Conservation (phyloP, 192 early-diverging fungal species). For the Linnemannia elongata region DNA sequence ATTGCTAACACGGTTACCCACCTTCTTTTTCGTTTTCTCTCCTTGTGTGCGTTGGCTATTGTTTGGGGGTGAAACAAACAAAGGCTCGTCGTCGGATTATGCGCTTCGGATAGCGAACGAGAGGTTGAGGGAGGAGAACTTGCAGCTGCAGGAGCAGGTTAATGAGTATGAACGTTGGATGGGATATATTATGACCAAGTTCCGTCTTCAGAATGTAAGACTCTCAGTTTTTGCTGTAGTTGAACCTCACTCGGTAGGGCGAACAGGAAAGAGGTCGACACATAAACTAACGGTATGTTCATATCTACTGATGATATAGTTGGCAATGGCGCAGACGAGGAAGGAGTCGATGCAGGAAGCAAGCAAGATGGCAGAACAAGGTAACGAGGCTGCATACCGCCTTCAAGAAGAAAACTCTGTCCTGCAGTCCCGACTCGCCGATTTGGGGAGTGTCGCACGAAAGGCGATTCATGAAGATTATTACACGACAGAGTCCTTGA, state of each 20-base stretch:
- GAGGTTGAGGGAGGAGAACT: conserved; percentile 37
- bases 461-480: conserved; percentile 46
- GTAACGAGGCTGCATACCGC: conserved; percentile 25
- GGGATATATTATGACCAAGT: conserved; percentile 53
- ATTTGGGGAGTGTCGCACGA: conserved; percentile 37
- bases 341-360: conserved; percentile 52
- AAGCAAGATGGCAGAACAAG: conserved; percentile 51
- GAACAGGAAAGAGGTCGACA: not conserved
- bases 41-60: no score
- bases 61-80: not conserved
- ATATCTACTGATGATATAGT: conserved; percentile 5
- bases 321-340: conserved; percentile 48
- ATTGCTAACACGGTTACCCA: no score
- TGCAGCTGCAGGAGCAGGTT: conserved; percentile 43
- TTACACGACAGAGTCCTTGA: conserved; percentile 46
- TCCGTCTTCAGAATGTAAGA: conserved; percentile 51
- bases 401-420: conserved; percentile 46
- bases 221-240: not conserved
- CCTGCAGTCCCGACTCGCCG: conserved; percentile 28
- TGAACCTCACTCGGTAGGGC: not conserved
- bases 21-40: no score
- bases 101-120: conserved; percentile 46
- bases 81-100: conserved; percentile 9
- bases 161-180: conserved; percentile 49
- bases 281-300: not conserved